Evolutionary conservation across 176 grass and related monocot species (phyloP), one percentile per base, ranked within the genome.

Genomic region (Hordeum vulgare): DNA sequence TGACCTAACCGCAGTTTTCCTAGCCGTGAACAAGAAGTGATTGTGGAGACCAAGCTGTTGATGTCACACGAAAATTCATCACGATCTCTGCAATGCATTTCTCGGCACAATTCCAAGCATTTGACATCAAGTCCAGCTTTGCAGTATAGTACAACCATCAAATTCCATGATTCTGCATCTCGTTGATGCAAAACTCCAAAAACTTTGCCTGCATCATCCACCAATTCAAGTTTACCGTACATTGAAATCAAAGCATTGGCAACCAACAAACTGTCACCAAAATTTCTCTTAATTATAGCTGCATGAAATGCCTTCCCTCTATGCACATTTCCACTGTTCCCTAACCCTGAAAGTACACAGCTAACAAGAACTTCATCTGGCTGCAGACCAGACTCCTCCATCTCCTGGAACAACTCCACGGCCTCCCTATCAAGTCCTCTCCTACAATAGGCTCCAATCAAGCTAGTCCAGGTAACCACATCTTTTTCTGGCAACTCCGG

Each of bases 381-480:
- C 53, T 96, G 80, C 56, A 91, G 44, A 14, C 88, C 83, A 42
- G 70, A 89, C 65, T 56, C 76, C 77, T 20, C 77, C 90, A 90
- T 91, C 68, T 80, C 33, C 24, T 27, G 66, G 65, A 91, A 71
- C 63, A 91, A 65, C 68, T 81, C 66, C 77, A 93, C 31, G 4
- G 83, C 80, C 29, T 83, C 69, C 75, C 24, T 41, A n/a, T 76
- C 69, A 54, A 84, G 47, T 12, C 94, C 86, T 78, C 83, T 83
- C 54, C 86, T 29, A 35, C 86, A 87, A 71, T 93, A 89, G 18
- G 88, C 78, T 72, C 77, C 88, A 85, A 93, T 86, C 44, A 91
- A 85, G 66, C 77, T 81, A 28, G 91, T 96, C 94, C 94, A 96
- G 57, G 94, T 91, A 83, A 96, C 53, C 8, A 96, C 67, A 4